Conservation (phyloP, 805 yeast genomes). For the Saccharomyces kudriavzevii region DNA sequence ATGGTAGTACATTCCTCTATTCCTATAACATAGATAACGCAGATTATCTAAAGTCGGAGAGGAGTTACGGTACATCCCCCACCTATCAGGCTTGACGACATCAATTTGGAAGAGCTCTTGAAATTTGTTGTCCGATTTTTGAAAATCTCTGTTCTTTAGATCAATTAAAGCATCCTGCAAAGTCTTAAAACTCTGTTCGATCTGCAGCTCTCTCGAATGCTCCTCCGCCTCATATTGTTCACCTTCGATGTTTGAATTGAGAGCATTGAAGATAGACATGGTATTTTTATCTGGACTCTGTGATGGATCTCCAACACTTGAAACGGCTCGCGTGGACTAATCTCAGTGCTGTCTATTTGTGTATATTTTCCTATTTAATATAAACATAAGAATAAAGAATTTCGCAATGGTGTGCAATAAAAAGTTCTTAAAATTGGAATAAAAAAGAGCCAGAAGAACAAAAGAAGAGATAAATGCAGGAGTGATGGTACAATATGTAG, state of each 20-base stretch:
- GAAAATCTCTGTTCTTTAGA: slow-evolving; percentile 45
- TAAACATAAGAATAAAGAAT: background rate
- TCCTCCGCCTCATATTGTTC: slow-evolving; percentile 65
- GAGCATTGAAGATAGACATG: slow-evolving; percentile 66
- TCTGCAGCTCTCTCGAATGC: slow-evolving; percentile 84
- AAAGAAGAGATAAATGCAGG: background rate
- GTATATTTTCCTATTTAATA: background rate
- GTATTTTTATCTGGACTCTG: background rate
- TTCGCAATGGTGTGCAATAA: background rate
- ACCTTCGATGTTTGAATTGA: slow-evolving; percentile 71
- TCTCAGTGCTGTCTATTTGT: background rate
- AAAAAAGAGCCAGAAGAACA: background rate
- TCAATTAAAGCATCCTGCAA: slow-evolving; percentile 61
- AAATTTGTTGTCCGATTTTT: slow-evolving; percentile 48
- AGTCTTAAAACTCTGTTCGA: slow-evolving; percentile 72
- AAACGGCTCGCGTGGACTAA: background rate
- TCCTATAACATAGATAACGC: slow-evolving; percentile 70
- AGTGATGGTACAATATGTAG: background rate
- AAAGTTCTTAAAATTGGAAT: background rate
- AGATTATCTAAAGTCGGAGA: slow-evolving; percentile 69
- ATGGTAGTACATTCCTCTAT: slow-evolving; percentile 67
- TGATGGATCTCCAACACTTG: background rate
- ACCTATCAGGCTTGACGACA: slow-evolving; percentile 45
- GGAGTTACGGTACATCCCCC: slow-evolving; percentile 25
- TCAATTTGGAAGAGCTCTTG: slow-evolving; percentile 58